A percentile compares a stretch with the other conserved stretches of the same genome.
Conservation (phyloP, 352 stramenopile genomes). For the Phytophthora ohioensis region DNA sequence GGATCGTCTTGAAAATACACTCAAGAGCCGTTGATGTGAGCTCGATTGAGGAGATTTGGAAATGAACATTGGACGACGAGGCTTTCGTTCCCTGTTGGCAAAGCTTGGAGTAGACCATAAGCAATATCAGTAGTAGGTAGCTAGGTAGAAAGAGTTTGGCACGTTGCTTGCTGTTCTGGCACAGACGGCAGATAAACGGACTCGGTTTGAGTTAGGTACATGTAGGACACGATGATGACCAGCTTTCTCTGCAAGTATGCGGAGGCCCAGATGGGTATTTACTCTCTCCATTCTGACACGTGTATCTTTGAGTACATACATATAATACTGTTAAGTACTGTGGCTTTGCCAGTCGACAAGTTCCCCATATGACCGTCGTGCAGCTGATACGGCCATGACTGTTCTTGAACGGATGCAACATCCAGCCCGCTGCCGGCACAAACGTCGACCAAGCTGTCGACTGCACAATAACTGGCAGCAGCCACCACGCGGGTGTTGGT, state of each 20-base stretch:
- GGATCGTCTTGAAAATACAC: background rate
- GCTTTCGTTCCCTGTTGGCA: no score
- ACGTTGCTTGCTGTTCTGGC: background rate
- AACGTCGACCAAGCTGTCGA: no score
- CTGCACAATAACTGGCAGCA: no score
- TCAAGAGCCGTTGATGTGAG: background rate
- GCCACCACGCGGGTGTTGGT: no score
- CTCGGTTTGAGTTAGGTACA: no score
- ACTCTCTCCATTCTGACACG: background rate
- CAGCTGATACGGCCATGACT: background rate
- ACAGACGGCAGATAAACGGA: no score
- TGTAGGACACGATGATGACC: background rate
- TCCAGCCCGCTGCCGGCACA: no score
- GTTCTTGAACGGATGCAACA: background rate
- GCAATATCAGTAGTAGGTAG: background rate
- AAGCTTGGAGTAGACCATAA: no score
- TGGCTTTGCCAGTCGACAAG: no score
- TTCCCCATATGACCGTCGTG: background rate
- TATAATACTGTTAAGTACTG: no score
- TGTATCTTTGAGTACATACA: background rate
- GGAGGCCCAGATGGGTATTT: background rate
- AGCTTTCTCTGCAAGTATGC: background rate
- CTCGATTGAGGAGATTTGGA: constrained; percentile 14
- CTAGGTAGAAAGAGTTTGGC: background rate
- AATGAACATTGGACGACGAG: constrained; percentile 5